A percentile compares a stretch with the other conserved stretches of the same genome.
Evolutionary conservation across 2,329 filamentous ascomycete species (phyloP).

Genomic region (Dothiorella sarmentorum): DNA sequence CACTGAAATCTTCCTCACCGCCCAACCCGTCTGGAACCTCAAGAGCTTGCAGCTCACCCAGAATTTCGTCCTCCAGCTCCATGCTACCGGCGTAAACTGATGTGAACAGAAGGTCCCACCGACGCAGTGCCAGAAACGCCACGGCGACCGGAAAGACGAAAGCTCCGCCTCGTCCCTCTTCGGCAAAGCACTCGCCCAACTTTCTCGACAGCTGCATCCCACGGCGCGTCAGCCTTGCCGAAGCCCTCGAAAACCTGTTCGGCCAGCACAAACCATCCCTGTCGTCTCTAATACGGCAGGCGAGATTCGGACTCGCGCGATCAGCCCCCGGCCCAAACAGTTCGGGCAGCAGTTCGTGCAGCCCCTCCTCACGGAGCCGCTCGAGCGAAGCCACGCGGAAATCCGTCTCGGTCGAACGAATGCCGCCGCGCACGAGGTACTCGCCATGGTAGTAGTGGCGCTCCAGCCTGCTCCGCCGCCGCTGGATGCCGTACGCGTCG

Average conservation of each 20-base stretch:
- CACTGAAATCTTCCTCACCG: neutral
- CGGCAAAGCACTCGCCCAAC: neutral
- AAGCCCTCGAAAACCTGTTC: neutral
- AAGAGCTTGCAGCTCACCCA: neutral
- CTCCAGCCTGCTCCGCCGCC: neutral
- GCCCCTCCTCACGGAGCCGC: neutral
- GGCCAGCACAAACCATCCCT: neutral
- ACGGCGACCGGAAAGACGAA: neutral
- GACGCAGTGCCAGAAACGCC: conserved; percentile 1
- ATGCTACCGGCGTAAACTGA: fast-evolving
- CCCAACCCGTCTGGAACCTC: neutral
- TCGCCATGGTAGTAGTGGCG: conserved; percentile 7
- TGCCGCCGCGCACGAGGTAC: neutral
- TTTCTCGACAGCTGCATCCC: neutral
- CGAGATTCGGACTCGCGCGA: neutral
- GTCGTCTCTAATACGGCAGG: neutral
- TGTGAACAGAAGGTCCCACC: neutral
- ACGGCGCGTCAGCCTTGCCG: neutral
- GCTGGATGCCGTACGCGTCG: neutral
- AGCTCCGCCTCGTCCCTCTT: neutral
- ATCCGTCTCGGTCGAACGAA: neutral
- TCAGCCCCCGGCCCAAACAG: neutral
- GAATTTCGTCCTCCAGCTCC: neutral
- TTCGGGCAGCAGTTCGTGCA: neutral
- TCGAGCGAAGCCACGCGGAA: neutral